Evolutionary conservation across 2,329 filamentous ascomycete genomes (phyloP).

Genomic region (Cladophialophora immunda): DNA sequence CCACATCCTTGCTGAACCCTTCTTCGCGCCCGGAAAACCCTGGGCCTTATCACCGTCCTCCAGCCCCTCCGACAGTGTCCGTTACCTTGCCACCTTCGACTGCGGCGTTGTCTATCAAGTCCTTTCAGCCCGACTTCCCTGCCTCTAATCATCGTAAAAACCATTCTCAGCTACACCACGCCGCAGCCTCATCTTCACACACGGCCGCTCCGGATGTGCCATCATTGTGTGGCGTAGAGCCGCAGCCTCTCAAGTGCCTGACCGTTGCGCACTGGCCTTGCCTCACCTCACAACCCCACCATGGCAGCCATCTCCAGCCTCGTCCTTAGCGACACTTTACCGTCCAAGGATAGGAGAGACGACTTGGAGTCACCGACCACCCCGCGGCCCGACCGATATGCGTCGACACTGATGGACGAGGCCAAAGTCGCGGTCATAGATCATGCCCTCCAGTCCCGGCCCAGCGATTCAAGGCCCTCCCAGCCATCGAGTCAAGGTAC

Average conservation of each 20-base stretch:
- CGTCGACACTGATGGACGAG: slow-evolving; percentile 18
- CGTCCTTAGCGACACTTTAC: slow-evolving; percentile 33
- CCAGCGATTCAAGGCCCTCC: slow-evolving; percentile 10
- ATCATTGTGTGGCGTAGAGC: slow-evolving; percentile 32
- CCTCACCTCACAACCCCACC: slow-evolving; percentile 13
- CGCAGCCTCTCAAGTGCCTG: slow-evolving; percentile 26
- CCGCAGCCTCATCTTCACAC: slow-evolving; percentile 16
- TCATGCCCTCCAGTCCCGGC: slow-evolving; percentile 8
- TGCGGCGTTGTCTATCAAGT: slow-evolving; percentile 11
- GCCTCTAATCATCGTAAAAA: neutral
- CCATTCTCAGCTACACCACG: slow-evolving; percentile 6
- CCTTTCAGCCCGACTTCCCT: slow-evolving; percentile 6
- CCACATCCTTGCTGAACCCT: slow-evolving; percentile 27
- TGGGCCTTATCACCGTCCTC: slow-evolving; percentile 31
- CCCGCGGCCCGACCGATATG: slow-evolving; percentile 32
- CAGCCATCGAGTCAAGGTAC: slow-evolving; percentile 23
- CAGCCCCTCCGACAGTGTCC: slow-evolving; percentile 34
- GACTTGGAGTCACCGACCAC: slow-evolving; percentile 40
- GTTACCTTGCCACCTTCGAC: slow-evolving; percentile 28
- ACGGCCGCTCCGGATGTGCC: slow-evolving; percentile 31
- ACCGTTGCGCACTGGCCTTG: slow-evolving; percentile 24
- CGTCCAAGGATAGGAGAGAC: slow-evolving; percentile 30
- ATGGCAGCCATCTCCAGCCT: slow-evolving; percentile 40
- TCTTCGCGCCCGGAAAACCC: slow-evolving; percentile 26
- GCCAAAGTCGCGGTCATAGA: slow-evolving; percentile 10